Base-by-base conservation (phyloP, 1,284 basidiomycete genomes). In the Acaromyces ingoldii region DNA sequence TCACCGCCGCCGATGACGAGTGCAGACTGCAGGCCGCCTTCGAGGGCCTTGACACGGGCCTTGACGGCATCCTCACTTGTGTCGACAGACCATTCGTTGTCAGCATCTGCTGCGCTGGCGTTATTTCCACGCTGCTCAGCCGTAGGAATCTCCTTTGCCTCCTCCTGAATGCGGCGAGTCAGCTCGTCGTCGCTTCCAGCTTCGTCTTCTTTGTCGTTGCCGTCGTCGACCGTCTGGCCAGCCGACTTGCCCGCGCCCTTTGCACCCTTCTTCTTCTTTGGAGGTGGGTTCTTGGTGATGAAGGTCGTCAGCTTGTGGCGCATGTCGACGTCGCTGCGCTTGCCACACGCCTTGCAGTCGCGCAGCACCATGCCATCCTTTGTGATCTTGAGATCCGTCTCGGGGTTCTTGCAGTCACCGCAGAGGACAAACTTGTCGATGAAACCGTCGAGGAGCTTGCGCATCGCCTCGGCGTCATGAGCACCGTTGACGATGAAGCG, bases 401-500 rank as follows among this genome's bases (percentile, higher is more conserved):
- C 95, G 22, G 95, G 95, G 77, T 99, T 99, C 82, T 97, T 97
- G 87, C 95, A 99, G 36, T 87, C 84, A 61, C 86, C 87, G 80
- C 95, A 99, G 25, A 99, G 86, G 49, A 99, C 91, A 72, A 96
- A 99, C 78, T 96, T 96, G 68, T 76, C 74, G 79, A 99, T 99
- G 81, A 98, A 99, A 40, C 78, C 83, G 76, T 98, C 93, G 68
- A 98, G 86, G 6, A 99, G 84, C 78, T 98, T 93, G 57, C 93
- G 88, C 28, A 99, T 85, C 61, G 91, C 88, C 53, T 84, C 81
- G 31, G 91, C 86, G 67, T 96, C 86, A 77, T 99, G 95, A 17
- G 90, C 90, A 51, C 95, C 95, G 68, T 98, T 98, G 77, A 98
- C 92, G 65, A 99, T 97, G 82, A 95, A 99, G 38, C 92, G 85